Base-by-base conservation (phyloP, 139 green algal genomes). In the Chlorella sp. region DNA sequence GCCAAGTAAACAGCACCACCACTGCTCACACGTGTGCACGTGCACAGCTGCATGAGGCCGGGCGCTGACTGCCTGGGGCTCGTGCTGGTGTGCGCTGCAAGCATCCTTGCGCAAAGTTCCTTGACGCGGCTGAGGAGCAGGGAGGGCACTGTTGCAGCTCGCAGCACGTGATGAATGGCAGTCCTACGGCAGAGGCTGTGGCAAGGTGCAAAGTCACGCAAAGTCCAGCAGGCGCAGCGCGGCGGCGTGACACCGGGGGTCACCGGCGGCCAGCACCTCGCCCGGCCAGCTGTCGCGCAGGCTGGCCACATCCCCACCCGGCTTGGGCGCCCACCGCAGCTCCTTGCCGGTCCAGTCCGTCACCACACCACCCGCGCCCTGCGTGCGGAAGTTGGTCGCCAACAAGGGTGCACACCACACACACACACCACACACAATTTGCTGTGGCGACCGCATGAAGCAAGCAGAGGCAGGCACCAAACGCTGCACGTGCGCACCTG, bases 281-380 rank as follows among this genome's bases (percentile, higher is more conserved):
- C 88, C 87, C 29, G 86, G 77, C 69, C 76, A 88, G 2, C 74
- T 79, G n/a, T 72, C 3, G 63, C 84, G 65, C n/a, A 73, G 68
- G 51, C 79, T 78, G 71, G 77, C 62, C 1, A 75, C 64, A 31
- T 64, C 74, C 2, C 27, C 79, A 27, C 60, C 67, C 17, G 81
- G 32, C 1, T 49, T 31, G 23, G 77, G 84, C 36, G 75, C 26
- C 85, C 81, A 88, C 32, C 62, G 69, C 64, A 98, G 82, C 60
- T 75, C 68, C 42, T 75, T 30, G 2, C 93, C 95, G 36, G 76
- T 42, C 95, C 95, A 99, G 80, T 99, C 94, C 1, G 90, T 98
- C 55, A 99, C 92, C 22, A 88, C 63, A 0, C 95, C 95, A 6
- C 95, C 95, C 1, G 95, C 95, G 17, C 94, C 95, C 75, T 97